phyloP scores from a whole-genome alignment of 768 basidiomycete species.

The Phallus indusiatus region DNA sequence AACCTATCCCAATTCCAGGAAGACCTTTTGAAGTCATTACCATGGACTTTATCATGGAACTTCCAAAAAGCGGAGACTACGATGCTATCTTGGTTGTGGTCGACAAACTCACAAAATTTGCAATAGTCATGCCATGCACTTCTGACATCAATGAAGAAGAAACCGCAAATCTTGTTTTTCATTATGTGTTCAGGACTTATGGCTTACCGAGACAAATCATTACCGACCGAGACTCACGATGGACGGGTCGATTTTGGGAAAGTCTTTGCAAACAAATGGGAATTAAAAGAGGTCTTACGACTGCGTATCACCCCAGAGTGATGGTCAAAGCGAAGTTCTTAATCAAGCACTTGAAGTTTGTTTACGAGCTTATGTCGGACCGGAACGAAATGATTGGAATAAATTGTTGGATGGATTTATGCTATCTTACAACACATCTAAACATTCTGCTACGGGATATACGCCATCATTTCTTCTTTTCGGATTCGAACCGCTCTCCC shows the following conservation, averaged over 20 bases:
- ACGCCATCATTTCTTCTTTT: constrained; percentile 21
- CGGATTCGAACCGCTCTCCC: constrained; percentile 20
- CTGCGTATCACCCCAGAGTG: constrained; percentile 18
- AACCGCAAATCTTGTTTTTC: constrained; percentile 25
- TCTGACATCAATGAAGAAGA: constrained; percentile 21
- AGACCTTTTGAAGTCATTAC: constrained; percentile 15
- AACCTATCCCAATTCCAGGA: constrained; percentile 5
- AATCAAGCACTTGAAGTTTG: constrained; percentile 25
- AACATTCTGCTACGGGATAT: constrained; percentile 20
- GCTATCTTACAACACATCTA: constrained; percentile 24
- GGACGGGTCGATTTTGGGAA: neutral
- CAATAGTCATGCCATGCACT: constrained; percentile 31
- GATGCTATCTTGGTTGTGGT: constrained; percentile 16
- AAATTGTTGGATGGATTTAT: constrained; percentile 15
- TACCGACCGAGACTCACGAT: neutral
- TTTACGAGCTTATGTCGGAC: constrained; percentile 22
- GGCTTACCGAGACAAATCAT: constrained; percentile 12
- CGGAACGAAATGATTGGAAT: constrained; percentile 19
- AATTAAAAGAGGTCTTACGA: constrained; percentile 3
- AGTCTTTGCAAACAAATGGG: neutral
- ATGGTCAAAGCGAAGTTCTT: constrained; percentile 28
- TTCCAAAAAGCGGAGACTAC: constrained; percentile 14
- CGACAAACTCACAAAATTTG: constrained; percentile 22
- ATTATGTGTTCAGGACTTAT: neutral
- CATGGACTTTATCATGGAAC: constrained; percentile 16